Evolutionary conservation across 805 yeast species (phyloP), one percentile per base, ranked within the genome.

Genomic region (Kuraishia capsulata): DNA sequence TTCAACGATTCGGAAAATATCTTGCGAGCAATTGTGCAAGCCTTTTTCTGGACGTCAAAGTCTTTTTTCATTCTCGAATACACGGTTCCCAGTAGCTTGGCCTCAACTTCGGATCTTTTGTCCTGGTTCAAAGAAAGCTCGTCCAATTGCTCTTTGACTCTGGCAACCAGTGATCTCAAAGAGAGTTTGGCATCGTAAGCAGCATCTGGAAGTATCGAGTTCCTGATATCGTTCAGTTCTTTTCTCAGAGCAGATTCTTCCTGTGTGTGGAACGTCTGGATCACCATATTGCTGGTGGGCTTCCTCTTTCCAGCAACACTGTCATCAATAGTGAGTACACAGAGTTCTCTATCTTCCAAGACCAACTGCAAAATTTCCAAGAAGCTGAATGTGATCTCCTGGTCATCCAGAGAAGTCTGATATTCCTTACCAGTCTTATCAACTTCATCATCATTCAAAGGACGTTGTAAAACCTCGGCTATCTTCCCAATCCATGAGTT

Each of bases 341-440:
- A 45, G 3, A 45, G 40, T 19, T 58, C 69, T 40, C 81, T 54
- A 45, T 74, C 79, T 21, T 50, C 55, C 24, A 78, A 46, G 3
- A 67, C 50, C 35, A 63, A 57, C 39, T 76, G 75, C 5, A 83
- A 42, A 16, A 73, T 70, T 37, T 73, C 76, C 41, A 84, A 61
- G 40, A 75, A 69, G 0, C 73, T 67, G 30, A 76, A 74, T 0
- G 81, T 81, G 41, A 71, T 67, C 41, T 82, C 94, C 55, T 90
- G 97, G 35, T 73, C 79, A 31, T 76, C 74, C 36, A 90, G 62
- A 0, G 95, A 78, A 4, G 70, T 71, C 10, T 75, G 78, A 56
- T 89, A 92, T 50, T 88, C 97, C 36, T 76, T 82, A 11, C 89
- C 88, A 38, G 79, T 76, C 3, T 50, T 52, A 10, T 50, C 49